Evolutionary conservation across 257 asterid species (phyloP), one percentile per base, ranked within the genome.

Genomic region (Solanum appendiculatum): DNA sequence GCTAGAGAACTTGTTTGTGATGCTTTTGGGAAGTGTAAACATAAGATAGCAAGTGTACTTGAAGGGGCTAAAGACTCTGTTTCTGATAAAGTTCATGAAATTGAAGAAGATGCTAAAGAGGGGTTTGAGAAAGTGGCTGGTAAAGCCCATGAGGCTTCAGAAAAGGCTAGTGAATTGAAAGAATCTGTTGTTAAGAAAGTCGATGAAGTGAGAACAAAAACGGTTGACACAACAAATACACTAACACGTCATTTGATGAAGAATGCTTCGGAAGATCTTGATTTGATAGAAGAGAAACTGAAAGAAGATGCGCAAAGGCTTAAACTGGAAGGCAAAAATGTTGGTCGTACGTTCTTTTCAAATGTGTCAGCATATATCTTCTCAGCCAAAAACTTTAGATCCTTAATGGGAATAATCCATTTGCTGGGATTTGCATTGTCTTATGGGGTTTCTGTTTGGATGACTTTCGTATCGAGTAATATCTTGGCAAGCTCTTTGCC

Each of bases 371-470:
- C 84, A 0, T 88, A 89, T 85, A 27, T 89, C 5, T 66, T 84
- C 4, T 87, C 94, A 15, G 87, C 80, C 36, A 86, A 88, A 42
- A 84, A 42, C 25, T 1, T 86, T 89, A 87, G 73, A 2, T 85
- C 92, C 16, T 25, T 91, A 5, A 37, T 91, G 12, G 92, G 93
- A 1, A 84, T 91, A 9, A 0, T 91, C 21, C 93, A 94, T 81
- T 63, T 95, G 89, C 85, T 94, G 85, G 98, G 98, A 2, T 90
- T 93, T 33, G 86, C 97, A 9, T 87, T 90, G 14, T 95, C 95
- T 9, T 94, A 90, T 33, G 99, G 99, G 73, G 93, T 88, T 89
- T 89, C 93, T 27, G 44, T 92, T 73, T 96, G 99, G 98, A 90
- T 95, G 10, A 93, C 98, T 7, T 94, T 96, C 39, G 86, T 88